These are phyloP conservation scores for Flammula alnicola DNA, from an alignment of 1,284 basidiomycete genomes.

Conservation along the genomic window DNA sequence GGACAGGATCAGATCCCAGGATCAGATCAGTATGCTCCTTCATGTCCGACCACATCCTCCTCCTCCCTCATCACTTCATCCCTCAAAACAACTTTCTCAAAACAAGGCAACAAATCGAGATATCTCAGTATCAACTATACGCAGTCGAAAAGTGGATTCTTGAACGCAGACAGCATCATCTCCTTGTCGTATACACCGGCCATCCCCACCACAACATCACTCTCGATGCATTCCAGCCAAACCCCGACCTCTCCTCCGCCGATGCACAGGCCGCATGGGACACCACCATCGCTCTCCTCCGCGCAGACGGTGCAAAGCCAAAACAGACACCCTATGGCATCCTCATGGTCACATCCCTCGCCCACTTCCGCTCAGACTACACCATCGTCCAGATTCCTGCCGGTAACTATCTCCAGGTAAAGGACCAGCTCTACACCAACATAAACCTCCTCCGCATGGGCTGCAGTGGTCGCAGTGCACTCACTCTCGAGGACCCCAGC, in stretches of 20 bases:
- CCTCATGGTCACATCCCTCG: constrained; percentile 81
- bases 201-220: constrained; percentile 65
- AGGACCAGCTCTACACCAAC: constrained; percentile 74
- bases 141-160: constrained; percentile 86
- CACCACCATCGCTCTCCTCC: constrained; percentile 56
- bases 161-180: constrained; percentile 59
- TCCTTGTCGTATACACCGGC: constrained; percentile 76
- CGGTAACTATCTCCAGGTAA: constrained; percentile 65
- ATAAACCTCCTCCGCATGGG: constrained; percentile 81
- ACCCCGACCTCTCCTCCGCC: constrained; percentile 12
- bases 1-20: constrained; percentile 22
- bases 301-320: constrained; percentile 66
- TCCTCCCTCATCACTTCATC: constrained; percentile 40
- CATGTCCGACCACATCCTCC: constrained; percentile 23
- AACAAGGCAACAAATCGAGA: constrained; percentile 28
- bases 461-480: constrained; percentile 72
- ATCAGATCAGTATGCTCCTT: constrained; percentile 12
- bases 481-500: constrained; percentile 75
- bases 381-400: constrained; percentile 77
- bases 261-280: constrained; percentile 46
- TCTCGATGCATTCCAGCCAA: too few relatives aligned
- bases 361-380: constrained; percentile 83
- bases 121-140: constrained; percentile 73
- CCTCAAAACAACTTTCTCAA: constrained; percentile 30
- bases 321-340: constrained; percentile 70